Evolutionary conservation across 1,284 basidiomycete species (phyloP), one percentile per base, ranked within the genome.

Genomic region (Cryptococcus jaspeensis): DNA sequence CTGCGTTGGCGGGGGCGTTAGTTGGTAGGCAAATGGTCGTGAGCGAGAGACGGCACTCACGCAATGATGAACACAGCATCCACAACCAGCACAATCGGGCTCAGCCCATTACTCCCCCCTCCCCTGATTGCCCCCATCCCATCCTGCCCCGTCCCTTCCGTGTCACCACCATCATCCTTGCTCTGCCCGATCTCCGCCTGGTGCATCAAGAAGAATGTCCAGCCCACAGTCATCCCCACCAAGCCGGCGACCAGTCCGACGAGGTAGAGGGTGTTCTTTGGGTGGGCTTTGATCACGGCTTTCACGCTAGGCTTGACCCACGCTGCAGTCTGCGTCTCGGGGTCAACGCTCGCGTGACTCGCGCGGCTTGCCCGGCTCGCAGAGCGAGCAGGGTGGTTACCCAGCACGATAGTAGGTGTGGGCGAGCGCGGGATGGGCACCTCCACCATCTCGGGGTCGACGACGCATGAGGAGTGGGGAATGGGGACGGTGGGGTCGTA

Each of bases 1-100:
- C 60, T 57, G 52, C 18, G 5, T 32, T 22, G 35, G 13, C 37
- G 11, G 35, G 46, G 52, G 22, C 25, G 25, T 46, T 13, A 38
- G 37, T 40, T 28, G 40, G 35, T 11, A 15, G 43, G 38, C 13
- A 15, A 32, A 5, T 13, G 7, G 49, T 32, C 12, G 8, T 13
- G 7, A 11, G 36, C 16, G 4, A 22, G 39, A 43, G 42, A 11
- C 16, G 23, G 11, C n/a, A 63, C 58, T 43, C 50, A 63, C 61
- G 46, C 3, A 8, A 64, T 32, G 25, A 64, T 50, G 18, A 64
- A 64, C 12, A 58, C 28, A 11, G 35, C 59, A 49, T 61, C 55
- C 15, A 61, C 51, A 20, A 58, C 37, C 37, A 61, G 23, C 5
- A 50, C 41, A 22, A 57, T 16, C 13, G 44, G 46, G 49, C 47